phyloP scores from a whole-genome alignment of 306 rosid species.

The Cajanus cajan region DNA sequence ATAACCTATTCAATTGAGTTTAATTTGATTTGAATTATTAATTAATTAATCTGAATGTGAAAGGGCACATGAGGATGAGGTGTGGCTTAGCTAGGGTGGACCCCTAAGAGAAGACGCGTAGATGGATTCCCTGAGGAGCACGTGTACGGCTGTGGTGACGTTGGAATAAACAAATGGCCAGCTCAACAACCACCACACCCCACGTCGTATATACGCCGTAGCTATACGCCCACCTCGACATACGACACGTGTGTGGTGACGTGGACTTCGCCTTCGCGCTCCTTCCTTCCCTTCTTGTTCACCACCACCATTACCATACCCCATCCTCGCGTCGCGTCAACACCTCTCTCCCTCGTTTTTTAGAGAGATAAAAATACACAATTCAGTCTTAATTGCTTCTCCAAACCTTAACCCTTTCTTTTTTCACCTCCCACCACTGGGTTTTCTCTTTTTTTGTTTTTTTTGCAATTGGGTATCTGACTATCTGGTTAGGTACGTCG shows the following conservation, averaged over 20 bases:
- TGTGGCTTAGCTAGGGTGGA: constrained; percentile 43
- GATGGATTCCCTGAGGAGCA: constrained; percentile 35
- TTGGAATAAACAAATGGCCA: constrained; percentile 57
- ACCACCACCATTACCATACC: constrained; percentile 6
- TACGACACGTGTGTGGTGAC: constrained; percentile 87
- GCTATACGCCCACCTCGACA: constrained; percentile 24
- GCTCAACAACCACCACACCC: constrained; percentile 65
- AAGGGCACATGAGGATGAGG: constrained; percentile 51
- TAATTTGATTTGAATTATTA: not conserved
- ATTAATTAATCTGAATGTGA: constrained; percentile 24
- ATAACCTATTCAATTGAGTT: constrained; percentile 43
- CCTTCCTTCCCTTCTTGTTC: constrained; percentile 21
- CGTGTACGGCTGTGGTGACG: constrained; percentile 61
- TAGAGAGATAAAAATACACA: constrained; percentile 49
- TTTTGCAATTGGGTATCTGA: not conserved
- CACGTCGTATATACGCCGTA: constrained; percentile 55
- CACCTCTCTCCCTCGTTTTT: constrained; percentile 21
- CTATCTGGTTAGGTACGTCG: constrained; percentile 45
- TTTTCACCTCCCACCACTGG: constrained; percentile 21
- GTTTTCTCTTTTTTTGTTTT: not conserved
- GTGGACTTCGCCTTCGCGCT: constrained; percentile 73
- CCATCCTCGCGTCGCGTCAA: constrained; percentile 9
- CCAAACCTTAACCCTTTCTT: not conserved
- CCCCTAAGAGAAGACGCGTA: constrained; percentile 50
- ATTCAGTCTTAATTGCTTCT: not conserved